These are phyloP conservation scores for Serendipita vermifera DNA, from an alignment of 768 basidiomycete species.

Conservation along the genomic window DNA sequence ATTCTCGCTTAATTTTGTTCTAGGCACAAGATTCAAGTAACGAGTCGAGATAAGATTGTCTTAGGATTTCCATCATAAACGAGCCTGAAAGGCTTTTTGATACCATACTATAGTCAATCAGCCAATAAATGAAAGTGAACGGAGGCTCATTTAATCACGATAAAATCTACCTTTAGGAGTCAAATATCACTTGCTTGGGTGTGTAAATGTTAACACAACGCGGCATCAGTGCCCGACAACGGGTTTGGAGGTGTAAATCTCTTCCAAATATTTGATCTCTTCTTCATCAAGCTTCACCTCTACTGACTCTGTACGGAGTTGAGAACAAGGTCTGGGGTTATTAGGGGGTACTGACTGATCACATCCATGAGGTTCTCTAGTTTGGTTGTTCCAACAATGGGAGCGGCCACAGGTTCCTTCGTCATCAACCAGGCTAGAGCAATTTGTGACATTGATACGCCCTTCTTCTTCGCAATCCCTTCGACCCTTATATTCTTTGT, in stretches of 20 bases:
- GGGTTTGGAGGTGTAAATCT: constrained; percentile 36
- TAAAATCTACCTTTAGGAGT: too few species aligned
- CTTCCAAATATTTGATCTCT: constrained; percentile 43
- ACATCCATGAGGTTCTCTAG: constrained; percentile 37
- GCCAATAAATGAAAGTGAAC: too few species aligned
- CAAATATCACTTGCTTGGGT: too few species aligned
- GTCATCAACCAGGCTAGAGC: constrained; percentile 29
- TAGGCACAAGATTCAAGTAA: too few species aligned
- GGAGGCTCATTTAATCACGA: too few species aligned
- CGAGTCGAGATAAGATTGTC: too few species aligned
- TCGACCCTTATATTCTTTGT: constrained; percentile 32
- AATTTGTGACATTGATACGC: constrained; percentile 32
- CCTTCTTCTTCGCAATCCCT: constrained; percentile 27
- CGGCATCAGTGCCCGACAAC: constrained; percentile 39
- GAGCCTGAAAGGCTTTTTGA: too few species aligned
- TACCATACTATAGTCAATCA: too few species aligned
- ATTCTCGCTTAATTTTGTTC: too few species aligned
- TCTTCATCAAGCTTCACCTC: constrained; percentile 40
- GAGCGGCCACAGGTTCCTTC: constrained; percentile 28
- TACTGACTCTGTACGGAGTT: constrained; percentile 26
- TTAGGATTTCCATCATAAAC: too few species aligned
- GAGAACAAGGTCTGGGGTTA: too few species aligned
- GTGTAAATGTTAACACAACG: too few species aligned
- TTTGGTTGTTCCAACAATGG: constrained; percentile 37
- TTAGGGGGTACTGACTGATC: constrained; percentile 32